These are phyloP conservation scores for Eucommia ulmoides DNA, from an alignment of 257 asterid species.

Conservation along the genomic window DNA sequence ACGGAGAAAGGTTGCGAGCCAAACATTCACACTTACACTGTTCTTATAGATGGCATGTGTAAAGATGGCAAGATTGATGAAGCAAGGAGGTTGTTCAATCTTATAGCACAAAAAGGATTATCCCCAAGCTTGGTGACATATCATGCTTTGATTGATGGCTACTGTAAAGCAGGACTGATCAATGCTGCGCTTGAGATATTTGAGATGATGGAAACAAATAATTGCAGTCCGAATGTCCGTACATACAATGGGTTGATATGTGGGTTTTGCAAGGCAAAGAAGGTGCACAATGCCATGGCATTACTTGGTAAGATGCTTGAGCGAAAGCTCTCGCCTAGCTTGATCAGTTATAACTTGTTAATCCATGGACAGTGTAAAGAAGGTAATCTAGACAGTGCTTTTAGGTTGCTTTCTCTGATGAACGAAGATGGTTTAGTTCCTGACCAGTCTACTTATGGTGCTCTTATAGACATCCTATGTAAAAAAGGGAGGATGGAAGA, in stretches of 20 bases:
- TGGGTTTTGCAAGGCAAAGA: conserved; percentile 40
- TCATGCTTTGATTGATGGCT: conserved; percentile 62
- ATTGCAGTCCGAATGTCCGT: conserved; percentile 43
- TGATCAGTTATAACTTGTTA: conserved; percentile 52
- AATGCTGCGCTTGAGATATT: conserved; percentile 43
- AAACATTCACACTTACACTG: conserved; percentile 58
- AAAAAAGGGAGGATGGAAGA: conserved; percentile 38
- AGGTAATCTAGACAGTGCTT: conserved; percentile 47
- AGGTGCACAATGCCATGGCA: conserved; percentile 62
- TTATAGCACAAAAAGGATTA: conserved; percentile 35
- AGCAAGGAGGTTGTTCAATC: conserved; percentile 27
- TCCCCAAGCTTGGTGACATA: conserved; percentile 51
- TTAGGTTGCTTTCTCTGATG: conserved; percentile 53
- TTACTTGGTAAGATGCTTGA: conserved; percentile 49
- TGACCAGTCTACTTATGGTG: conserved; percentile 50
- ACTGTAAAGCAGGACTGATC: conserved; percentile 46
- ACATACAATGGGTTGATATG: conserved; percentile 62
- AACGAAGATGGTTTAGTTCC: conserved; percentile 41
- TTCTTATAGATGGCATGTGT: conserved; percentile 43
- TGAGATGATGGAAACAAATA: conserved; percentile 34
- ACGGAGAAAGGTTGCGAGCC: conserved; percentile 59
- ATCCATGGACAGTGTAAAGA: conserved; percentile 56
- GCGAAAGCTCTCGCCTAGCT: conserved; percentile 29
- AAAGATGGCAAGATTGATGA: conserved; percentile 41
- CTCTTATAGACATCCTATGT: conserved; percentile 49